Base-by-base conservation (phyloP, 192 early-diverging fungal species). In the Coemansia asiatica region DNA sequence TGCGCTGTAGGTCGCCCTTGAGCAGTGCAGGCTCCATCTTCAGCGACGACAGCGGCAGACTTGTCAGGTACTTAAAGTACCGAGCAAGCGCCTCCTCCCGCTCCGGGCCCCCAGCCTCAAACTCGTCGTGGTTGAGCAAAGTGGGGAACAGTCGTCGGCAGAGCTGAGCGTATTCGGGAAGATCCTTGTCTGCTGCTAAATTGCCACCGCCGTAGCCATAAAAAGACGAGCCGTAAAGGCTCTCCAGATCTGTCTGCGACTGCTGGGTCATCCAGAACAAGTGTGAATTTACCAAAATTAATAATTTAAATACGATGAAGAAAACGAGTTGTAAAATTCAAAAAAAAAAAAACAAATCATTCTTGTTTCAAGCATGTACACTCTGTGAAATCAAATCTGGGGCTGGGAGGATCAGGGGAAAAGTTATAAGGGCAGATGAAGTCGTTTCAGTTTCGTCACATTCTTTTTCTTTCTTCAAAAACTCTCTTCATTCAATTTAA, bases 41-140 rank as follows among this genome's bases (percentile, higher is more conserved):
- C 12, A 80, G 71, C 31, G 72, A 74, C 0, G 71, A 23, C 16
- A 80, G 56, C 0, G 77, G 77, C 33, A 80, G 60, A 15, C 72
- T 68, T 1, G 72, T 74, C 57, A 80, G 50, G 53, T 80, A 80
- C 55, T 80, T 80, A 49, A 80, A 51, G 66, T 80, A 80, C 63
- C 70, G 71, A 2, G 77, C 77, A 9, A 74, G 54, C 15, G 50
- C 56, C 53, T 80, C 77, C 49, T 74, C 71, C 4, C 60, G 38
- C 49, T 80, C 77, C 1, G 67, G 77, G 54, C 67, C 77, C 1
- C 35, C 33, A 28, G 51, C 19, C 26, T 54, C 51, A 18, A 28
- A 16, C 8, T 60, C 38, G 33, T 60, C 33, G 35, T 13, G 36
- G 58, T 15, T 35, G 8, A 71, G 56, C 46, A 74, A 33, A 27